phyloP scores from a whole-genome alignment of 1,284 basidiomycete genomes.

The Lentinula novae-zelandiae region DNA sequence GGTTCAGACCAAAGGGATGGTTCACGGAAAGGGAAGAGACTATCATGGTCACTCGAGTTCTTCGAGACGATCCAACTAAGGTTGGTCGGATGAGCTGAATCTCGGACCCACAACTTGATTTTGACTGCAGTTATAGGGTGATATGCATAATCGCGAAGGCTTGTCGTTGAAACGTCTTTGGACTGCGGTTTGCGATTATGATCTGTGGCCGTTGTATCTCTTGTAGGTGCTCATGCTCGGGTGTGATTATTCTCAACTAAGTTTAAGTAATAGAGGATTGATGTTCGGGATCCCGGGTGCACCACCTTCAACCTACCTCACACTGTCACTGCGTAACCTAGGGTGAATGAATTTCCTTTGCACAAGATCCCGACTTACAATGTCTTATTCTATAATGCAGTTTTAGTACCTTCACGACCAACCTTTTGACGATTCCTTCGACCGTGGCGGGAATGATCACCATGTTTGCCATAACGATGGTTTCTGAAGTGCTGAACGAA shows the following conservation, averaged over 20 bases:
- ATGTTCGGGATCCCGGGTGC: conserved; percentile 44
- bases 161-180: conserved; percentile 53
- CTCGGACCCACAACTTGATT: not conserved
- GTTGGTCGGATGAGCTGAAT: conserved; percentile 19
- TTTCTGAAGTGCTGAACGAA: conserved; percentile 45
- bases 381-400: conserved; percentile 22
- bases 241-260: not conserved
- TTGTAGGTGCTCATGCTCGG: conserved; percentile 22
- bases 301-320: conserved; percentile 56
- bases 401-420: conserved; percentile 58
- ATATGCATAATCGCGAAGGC: conserved; percentile 80
- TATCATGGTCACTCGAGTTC: conserved; percentile 55
- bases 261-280: conserved; percentile 28
- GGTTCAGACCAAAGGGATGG: conserved; percentile 71
- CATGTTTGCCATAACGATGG: conserved; percentile 39
- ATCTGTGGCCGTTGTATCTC: conserved; percentile 70
- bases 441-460: conserved; percentile 38
- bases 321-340: conserved; percentile 54
- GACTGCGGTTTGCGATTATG: conserved; percentile 56
- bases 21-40: conserved; percentile 56
- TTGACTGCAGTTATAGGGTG: conserved; percentile 31
- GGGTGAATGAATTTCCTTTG: conserved; percentile 10
- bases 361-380: not conserved
- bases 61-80: conserved; percentile 71
- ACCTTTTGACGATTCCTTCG: conserved; percentile 58